Conservation (phyloP, 768 basidiomycete species). For the Amanita rimosa region DNA sequence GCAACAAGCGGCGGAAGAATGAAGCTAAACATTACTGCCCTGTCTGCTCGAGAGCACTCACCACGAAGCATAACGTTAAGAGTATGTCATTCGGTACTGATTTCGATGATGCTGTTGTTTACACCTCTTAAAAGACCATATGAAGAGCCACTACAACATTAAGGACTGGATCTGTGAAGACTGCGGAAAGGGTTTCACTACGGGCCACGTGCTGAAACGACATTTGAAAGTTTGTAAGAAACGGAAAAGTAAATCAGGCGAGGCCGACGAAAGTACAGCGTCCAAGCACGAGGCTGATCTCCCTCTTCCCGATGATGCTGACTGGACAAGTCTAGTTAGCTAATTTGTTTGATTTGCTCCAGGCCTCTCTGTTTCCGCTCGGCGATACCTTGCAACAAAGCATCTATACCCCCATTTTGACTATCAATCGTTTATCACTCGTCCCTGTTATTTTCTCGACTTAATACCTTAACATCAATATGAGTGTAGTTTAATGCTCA, state of each 20-base stretch:
- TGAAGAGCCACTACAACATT: conserved; percentile 1
- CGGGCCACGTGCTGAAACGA: conserved; percentile 1
- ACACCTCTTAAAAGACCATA: not conserved
- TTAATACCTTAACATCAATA: no score
- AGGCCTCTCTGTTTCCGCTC: no score
- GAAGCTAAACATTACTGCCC: not conserved
- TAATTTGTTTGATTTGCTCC: not conserved
- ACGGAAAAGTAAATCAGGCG: not conserved
- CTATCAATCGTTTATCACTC: no score
- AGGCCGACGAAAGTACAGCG: not conserved
- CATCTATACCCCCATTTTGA: no score
- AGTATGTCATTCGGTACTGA: not conserved
- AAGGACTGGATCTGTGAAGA: not conserved
- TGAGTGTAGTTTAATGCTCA: no score
- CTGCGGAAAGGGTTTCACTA: conserved; percentile 1
- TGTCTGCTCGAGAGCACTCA: not conserved
- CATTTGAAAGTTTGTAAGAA: not conserved
- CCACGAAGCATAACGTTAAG: conserved; percentile 4
- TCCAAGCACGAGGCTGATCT: not conserved
- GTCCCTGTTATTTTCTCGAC: no score
- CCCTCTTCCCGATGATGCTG: not conserved
- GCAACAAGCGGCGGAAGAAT: conserved; percentile 2
- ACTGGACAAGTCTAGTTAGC: not conserved
- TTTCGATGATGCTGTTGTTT: not conserved
- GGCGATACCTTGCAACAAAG: no score